These are phyloP conservation scores for Musa balbisiana DNA, from an alignment of 202 grass and related monocot genomes.

Conservation along the genomic window DNA sequence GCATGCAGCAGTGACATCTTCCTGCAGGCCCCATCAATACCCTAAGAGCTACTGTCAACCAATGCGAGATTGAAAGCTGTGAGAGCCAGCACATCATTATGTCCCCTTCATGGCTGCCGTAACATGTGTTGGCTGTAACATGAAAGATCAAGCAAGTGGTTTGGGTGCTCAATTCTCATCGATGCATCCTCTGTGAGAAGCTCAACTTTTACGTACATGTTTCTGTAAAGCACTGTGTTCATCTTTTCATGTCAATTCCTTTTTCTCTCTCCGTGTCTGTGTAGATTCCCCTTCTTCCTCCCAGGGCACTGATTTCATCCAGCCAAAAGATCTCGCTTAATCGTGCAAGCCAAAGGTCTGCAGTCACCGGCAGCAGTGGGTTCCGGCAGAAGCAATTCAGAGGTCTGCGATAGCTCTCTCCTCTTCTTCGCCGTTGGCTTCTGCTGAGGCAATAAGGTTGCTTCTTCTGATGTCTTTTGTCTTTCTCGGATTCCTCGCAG, in stretches of 20 bases:
- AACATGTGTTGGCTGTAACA: too few relatives aligned
- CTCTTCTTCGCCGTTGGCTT: background rate
- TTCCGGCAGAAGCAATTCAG: background rate
- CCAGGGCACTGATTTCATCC: constrained; percentile 22
- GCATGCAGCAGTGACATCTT: background rate
- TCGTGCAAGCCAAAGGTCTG: background rate
- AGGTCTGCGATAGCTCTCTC: background rate
- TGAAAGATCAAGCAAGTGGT: too few relatives aligned
- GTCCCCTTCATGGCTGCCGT: too few relatives aligned
- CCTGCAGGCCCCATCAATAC: background rate
- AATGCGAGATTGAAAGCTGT: too few relatives aligned
- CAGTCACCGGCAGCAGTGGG: too few relatives aligned
- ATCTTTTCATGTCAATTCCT: constrained; percentile 4
- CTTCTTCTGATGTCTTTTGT: background rate
- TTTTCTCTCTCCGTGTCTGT: background rate
- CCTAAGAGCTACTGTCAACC: too few relatives aligned
- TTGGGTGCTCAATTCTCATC: too few relatives aligned
- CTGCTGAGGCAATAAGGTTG: background rate
- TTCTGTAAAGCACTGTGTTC: background rate
- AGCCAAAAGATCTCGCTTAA: background rate
- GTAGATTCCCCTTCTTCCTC: constrained; percentile 14
- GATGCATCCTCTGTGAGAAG: too few relatives aligned
- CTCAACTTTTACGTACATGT: background rate
- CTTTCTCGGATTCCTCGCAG: constrained; percentile 12
- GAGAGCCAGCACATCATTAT: too few relatives aligned